phyloP scores from a whole-genome alignment of 1,284 basidiomycete genomes.

The Rhodotorula sp. region DNA sequence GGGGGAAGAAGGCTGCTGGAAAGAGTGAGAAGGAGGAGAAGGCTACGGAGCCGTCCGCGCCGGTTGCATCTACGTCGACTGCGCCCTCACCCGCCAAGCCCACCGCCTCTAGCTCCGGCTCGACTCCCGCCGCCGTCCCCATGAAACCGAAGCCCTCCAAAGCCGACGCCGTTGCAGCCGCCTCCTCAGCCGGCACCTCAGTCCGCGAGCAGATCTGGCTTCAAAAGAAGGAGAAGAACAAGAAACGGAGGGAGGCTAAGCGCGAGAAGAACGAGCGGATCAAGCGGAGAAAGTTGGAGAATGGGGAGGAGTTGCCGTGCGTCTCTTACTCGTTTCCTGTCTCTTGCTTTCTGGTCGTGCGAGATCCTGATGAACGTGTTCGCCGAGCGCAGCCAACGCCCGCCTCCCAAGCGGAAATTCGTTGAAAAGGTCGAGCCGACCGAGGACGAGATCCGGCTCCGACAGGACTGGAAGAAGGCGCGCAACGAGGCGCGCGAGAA shows the following conservation, averaged over 20 bases:
- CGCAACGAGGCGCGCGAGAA: constrained; percentile 24
- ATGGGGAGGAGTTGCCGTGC: constrained; percentile 9
- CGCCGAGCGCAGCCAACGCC: background rate
- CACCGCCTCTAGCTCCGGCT: background rate
- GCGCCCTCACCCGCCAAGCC: background rate
- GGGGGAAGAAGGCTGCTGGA: no score
- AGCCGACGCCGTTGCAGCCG: constrained; percentile 7
- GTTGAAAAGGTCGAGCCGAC: constrained; percentile 28
- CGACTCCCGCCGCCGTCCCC: background rate
- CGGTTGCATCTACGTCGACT: background rate
- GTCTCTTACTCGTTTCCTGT: background rate
- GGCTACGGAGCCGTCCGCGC: background rate
- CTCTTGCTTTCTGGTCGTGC: no score
- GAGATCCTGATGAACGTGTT: no score
- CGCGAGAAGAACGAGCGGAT: constrained; percentile 18
- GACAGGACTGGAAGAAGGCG: constrained; percentile 27
- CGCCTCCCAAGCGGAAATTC: constrained; percentile 18
- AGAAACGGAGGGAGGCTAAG: constrained; percentile 18
- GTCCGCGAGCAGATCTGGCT: constrained; percentile 27
- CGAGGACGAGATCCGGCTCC: constrained; percentile 21
- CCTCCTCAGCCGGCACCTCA: constrained; percentile 15
- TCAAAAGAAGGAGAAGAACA: constrained; percentile 26
- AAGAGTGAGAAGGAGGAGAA: background rate
- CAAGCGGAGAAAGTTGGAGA: constrained; percentile 17
- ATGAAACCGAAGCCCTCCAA: background rate